Conservation (phyloP, 805 yeast genomes). For the Candida multigemmis region DNA sequence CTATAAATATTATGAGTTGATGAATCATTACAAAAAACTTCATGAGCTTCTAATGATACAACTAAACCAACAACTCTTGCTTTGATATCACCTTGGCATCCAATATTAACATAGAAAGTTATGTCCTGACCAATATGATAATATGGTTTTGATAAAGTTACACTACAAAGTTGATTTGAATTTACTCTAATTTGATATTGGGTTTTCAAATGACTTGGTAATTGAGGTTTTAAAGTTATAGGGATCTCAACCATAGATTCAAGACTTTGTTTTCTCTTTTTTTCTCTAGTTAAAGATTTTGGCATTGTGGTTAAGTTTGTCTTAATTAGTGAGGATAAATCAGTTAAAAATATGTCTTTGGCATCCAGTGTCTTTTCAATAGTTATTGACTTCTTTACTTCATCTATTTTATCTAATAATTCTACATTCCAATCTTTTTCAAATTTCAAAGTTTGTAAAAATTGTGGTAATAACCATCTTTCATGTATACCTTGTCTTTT, state of each 20-base stretch:
- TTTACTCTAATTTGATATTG: constrained; percentile 29
- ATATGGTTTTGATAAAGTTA: constrained; percentile 22
- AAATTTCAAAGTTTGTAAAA: constrained; percentile 11
- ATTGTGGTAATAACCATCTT: constrained; percentile 20
- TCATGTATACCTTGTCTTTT: constrained; percentile 15
- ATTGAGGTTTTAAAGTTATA: constrained; percentile 14
- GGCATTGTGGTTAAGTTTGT: constrained; percentile 25
- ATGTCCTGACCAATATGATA: constrained; percentile 32
- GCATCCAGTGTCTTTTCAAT: constrained; percentile 1
- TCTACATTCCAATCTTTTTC: constrained; percentile 21
- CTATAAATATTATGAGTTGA: constrained; percentile 27
- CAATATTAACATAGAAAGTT: constrained; percentile 14
- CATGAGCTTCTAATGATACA: constrained; percentile 31
- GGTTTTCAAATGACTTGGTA: constrained; percentile 19
- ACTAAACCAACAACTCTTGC: constrained; percentile 22
- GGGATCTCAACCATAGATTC: too few species aligned
- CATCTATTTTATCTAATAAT: constrained; percentile 3
- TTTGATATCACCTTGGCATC: not conserved
- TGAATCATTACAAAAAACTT: too few species aligned
- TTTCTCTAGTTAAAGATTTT: constrained; percentile 19
- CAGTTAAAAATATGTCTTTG: constrained; percentile 15
- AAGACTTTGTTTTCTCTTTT: constrained; percentile 24
- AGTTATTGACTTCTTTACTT: not conserved
- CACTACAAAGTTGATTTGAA: constrained; percentile 18
- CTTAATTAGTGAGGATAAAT: constrained; percentile 20